These are phyloP conservation scores for Purshia tridentata DNA, from an alignment of 306 rosid genomes.

Conservation along the genomic window DNA sequence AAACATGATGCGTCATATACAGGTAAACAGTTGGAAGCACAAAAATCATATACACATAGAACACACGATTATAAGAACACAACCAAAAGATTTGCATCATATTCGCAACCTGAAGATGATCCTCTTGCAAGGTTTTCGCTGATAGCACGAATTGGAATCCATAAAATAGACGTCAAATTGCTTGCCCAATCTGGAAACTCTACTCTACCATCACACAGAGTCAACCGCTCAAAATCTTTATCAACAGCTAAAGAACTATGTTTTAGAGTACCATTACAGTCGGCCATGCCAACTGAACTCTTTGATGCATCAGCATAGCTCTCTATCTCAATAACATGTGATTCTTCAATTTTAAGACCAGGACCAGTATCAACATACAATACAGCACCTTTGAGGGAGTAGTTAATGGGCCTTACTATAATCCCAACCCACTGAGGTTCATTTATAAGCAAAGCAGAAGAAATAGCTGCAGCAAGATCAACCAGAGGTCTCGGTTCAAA, in stretches of 20 bases:
- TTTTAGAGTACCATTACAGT: conserved; percentile 40
- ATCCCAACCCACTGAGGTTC: conserved; percentile 96
- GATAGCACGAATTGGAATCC: conserved; percentile 79
- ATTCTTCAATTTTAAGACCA: conserved; percentile 73
- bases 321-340: conserved; percentile 80
- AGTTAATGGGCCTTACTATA: conserved; percentile 76
- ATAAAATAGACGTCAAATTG: conserved; percentile 67
- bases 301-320: conserved; percentile 42
- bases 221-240: conserved; percentile 56
- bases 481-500: conserved; percentile 89
- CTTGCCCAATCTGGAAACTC: conserved; percentile 98
- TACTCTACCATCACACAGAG: conserved; percentile 62
- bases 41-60: conserved; percentile 19
- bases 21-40: conserved; percentile 14
- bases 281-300: conserved; percentile 37
- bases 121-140: conserved; percentile 75
- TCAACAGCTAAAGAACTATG: conserved; percentile 37
- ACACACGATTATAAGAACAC: neutral
- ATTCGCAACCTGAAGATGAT: conserved; percentile 82
- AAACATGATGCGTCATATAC: conserved; percentile 31
- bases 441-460: conserved; percentile 88
- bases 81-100: conserved; percentile 29
- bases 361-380: conserved; percentile 97
- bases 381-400: conserved; percentile 86
- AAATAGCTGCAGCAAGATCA: conserved; percentile 89